Percentiles rank a stretch among this genome's conserved stretches.
phyloP scores from a whole-genome alignment of 345 rosid species.

The Anastatica hierochuntica region DNA sequence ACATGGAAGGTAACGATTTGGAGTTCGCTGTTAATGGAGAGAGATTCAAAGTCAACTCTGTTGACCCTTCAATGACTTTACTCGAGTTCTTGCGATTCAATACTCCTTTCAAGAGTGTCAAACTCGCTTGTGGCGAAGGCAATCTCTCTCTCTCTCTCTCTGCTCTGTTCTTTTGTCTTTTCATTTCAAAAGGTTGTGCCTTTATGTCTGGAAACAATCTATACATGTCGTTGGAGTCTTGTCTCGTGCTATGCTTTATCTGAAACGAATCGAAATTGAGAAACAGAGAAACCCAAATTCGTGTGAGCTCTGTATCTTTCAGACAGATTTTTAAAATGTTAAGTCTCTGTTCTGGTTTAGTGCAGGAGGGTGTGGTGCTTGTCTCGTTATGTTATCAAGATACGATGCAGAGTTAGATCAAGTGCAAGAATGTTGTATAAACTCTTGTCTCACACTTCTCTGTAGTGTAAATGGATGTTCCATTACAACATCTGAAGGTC shows the following conservation, averaged over 20 bases:
- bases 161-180: too few relatives aligned
- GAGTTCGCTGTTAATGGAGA: conserved; percentile 76
- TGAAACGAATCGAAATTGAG: too few relatives aligned
- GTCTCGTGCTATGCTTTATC: too few relatives aligned
- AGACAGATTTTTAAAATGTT: too few relatives aligned
- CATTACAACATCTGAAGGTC: conserved; percentile 76
- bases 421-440: conserved; percentile 49
- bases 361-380: conserved; percentile 95
- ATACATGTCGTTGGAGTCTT: too few relatives aligned
- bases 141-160: too few relatives aligned
- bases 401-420: conserved; percentile 39
- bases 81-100: conserved; percentile 64
- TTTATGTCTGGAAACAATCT: too few relatives aligned
- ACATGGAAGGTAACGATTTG: too few relatives aligned
- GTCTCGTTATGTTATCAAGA: conserved; percentile 61
- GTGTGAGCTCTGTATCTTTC: too few relatives aligned
- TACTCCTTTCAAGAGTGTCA: conserved; percentile 69
- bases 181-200: too few relatives aligned
- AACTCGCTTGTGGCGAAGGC: conserved; percentile 92
- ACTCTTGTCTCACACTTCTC: conserved; percentile 84
- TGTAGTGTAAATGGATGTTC: conserved; percentile 72
- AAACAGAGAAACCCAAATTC: too few relatives aligned
- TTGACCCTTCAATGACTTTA: conserved; percentile 67
- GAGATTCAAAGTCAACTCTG: conserved; percentile 39
- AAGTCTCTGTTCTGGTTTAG: too few relatives aligned